phyloP scores from a whole-genome alignment of 2,329 filamentous ascomycete species.

The Rhynchosporium agropyri region DNA sequence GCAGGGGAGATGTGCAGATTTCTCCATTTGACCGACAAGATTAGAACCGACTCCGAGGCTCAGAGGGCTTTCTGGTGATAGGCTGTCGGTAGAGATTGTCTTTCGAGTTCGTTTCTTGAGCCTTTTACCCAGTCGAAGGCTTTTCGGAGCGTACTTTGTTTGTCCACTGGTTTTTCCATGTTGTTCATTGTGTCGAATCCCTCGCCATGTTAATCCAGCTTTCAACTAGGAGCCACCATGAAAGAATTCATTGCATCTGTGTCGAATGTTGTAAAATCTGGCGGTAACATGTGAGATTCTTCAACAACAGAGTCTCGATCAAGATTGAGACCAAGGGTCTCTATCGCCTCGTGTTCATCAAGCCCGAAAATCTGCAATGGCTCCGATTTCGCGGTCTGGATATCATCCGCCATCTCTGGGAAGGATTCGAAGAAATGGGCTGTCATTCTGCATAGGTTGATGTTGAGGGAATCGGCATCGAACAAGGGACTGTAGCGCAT shows the following conservation, averaged over 20 bases:
- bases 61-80: too few species aligned
- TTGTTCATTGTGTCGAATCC: background rate
- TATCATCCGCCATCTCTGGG: constrained; percentile 13
- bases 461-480: constrained; percentile 3
- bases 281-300: background rate
- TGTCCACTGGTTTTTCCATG: too few species aligned
- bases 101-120: too few species aligned
- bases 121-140: too few species aligned
- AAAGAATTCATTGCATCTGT: background rate
- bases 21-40: too few species aligned
- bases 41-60: too few species aligned
- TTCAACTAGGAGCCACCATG: background rate
- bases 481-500: constrained; percentile 10
- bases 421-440: constrained; percentile 3
- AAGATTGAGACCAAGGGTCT: background rate
- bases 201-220: background rate
- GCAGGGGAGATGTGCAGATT: too few species aligned
- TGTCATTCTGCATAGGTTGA: constrained; percentile 3
- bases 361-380: constrained; percentile 6
- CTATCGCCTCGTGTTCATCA: background rate
- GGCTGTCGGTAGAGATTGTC: too few species aligned
- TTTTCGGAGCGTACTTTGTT: too few species aligned
- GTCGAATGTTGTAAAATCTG: background rate
- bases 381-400: background rate
- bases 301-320: background rate